phyloP scores from a whole-genome alignment of 176 grass and related monocot genomes.

The Alopecurus myosuroides region DNA sequence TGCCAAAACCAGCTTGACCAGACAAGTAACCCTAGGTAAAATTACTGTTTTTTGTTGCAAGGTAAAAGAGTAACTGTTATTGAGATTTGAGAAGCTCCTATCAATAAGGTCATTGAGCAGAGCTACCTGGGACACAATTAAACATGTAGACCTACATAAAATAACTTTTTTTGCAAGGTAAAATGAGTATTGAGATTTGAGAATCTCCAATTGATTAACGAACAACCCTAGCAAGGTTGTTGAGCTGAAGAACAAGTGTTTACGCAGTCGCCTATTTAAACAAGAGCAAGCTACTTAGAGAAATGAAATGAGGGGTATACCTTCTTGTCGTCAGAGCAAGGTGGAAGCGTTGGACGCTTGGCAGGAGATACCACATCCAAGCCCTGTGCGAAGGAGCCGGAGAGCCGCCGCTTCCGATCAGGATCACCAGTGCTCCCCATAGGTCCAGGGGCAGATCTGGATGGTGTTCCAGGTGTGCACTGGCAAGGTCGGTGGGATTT shows the following conservation, averaged over 20 bases:
- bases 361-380: conserved; percentile 19
- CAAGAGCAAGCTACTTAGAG: neutral
- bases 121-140: neutral
- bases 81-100: neutral
- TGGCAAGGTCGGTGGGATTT: no score
- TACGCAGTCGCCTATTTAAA: neutral
- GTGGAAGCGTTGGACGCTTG: conserved; percentile 39
- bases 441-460: neutral
- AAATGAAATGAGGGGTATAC: conserved; percentile 19
- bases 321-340: conserved; percentile 63
- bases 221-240: neutral
- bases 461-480: neutral
- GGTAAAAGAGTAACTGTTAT: neutral
- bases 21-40: neutral
- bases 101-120: neutral
- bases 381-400: conserved; percentile 49
- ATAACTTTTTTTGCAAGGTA: neutral
- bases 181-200: neutral
- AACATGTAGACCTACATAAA: neutral
- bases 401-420: conserved; percentile 53
- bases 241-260: neutral
- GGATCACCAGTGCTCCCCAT: conserved; percentile 73
- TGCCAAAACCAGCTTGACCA: neutral
- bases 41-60: neutral
- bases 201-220: neutral